Percentiles rank a stretch among this genome's conserved stretches.
Conservation (phyloP, 768 basidiomycete species). For the Heimioporus sp. region DNA sequence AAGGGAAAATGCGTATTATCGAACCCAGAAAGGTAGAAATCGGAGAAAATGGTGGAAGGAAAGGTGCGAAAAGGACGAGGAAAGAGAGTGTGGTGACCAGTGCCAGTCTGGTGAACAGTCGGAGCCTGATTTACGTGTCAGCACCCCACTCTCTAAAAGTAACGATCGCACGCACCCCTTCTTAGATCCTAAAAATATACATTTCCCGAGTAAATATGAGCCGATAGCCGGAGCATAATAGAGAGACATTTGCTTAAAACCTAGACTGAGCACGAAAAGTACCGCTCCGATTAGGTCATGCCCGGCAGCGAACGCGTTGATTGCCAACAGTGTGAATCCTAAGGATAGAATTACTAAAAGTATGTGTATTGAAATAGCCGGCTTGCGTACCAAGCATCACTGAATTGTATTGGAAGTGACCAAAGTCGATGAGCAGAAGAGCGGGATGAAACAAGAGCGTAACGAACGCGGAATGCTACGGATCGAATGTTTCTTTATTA, state of each 20-base stretch:
- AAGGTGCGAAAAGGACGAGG: slow-evolving; percentile 71
- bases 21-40: slow-evolving; percentile 54
- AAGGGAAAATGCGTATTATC: slow-evolving; percentile 85
- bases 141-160: background rate
- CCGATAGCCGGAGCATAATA: slow-evolving; percentile 95
- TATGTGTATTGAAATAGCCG: background rate
- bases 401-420: slow-evolving; percentile 95
- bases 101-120: slow-evolving; percentile 66
- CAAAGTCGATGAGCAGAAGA: slow-evolving; percentile 81
- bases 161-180: slow-evolving; percentile 63
- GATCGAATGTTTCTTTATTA: background rate
- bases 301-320: slow-evolving; percentile 67
- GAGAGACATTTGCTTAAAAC: slow-evolving; percentile 95
- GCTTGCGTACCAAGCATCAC: slow-evolving; percentile 76
- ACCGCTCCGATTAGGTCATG: slow-evolving; percentile 75
- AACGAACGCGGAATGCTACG: slow-evolving; percentile 54
- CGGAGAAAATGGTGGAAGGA: slow-evolving; percentile 66
- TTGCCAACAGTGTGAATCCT: slow-evolving; percentile 69
- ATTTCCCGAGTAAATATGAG: slow-evolving; percentile 86
- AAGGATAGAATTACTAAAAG: background rate
- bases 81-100: slow-evolving; percentile 62
- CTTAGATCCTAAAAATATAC: slow-evolving; percentile 70
- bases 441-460: slow-evolving; percentile 82
- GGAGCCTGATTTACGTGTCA: slow-evolving; percentile 29
- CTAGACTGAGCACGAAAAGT: slow-evolving; percentile 79